Evolutionary conservation across 371 early-diverging fungal genomes (phyloP).

Genomic region (Batkoa obscura): DNA sequence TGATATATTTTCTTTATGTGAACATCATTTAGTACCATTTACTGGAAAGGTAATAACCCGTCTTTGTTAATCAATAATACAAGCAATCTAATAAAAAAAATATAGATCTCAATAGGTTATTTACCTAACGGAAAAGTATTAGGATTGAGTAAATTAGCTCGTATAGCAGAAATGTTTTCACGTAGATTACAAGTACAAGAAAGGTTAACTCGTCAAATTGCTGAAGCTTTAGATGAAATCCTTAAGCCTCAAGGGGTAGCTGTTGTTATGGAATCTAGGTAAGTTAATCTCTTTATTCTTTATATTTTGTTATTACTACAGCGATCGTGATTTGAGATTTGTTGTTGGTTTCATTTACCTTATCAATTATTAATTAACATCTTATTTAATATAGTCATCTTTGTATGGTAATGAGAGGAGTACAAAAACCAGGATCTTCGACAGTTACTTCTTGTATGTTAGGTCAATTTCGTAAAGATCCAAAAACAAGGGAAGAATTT

Average conservation of each 20-base stretch:
- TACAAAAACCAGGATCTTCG: conserved; percentile 81
- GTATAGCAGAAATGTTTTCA: conserved; percentile 94
- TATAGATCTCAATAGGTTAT: conserved; percentile 79
- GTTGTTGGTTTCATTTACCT: not conserved
- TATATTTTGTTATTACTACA: conserved; percentile 1
- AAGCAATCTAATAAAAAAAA: not conserved
- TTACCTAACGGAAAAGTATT: conserved; percentile 88
- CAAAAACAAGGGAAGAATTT: conserved; percentile 92
- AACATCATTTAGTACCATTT: conserved; percentile 97
- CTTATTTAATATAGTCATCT: conserved; percentile 32
- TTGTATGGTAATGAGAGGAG: conserved; percentile 91
- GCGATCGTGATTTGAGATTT: conserved; percentile 13
- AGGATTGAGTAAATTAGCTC: conserved; percentile 90
- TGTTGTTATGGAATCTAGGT: conserved; percentile 91
- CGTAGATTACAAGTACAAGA: conserved; percentile 95
- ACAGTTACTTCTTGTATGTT: conserved; percentile 93
- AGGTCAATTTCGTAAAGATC: conserved; percentile 77
- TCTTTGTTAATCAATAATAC: not conserved
- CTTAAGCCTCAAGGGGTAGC: conserved; percentile 93
- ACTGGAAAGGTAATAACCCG: conserved; percentile 54
- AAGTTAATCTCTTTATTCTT: conserved; percentile 10
- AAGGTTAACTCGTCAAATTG: conserved; percentile 92
- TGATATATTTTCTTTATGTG: conserved; percentile 87
- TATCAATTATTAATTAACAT: not conserved
- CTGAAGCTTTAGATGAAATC: conserved; percentile 70